phyloP scores from a whole-genome alignment of 371 early-diverging fungal species.

The Haplosporangium sp. region DNA sequence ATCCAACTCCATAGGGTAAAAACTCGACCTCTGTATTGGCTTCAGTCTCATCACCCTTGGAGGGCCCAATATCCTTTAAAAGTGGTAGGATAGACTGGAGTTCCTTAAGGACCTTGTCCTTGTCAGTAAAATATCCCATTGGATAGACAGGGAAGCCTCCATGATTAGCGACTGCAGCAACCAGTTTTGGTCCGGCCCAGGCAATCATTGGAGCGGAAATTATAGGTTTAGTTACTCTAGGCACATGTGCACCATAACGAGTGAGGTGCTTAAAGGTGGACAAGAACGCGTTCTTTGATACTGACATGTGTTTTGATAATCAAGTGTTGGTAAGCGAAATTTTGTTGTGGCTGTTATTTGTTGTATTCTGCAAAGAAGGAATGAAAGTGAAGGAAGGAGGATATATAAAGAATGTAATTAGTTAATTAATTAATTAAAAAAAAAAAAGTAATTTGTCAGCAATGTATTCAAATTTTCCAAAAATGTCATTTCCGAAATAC shows the following conservation, averaged over 20 bases:
- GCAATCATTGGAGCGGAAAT: slow-evolving; percentile 48
- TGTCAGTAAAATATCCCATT: slow-evolving; percentile 44
- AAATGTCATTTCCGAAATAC: slow-evolving; percentile 3
- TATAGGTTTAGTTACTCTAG: slow-evolving; percentile 26
- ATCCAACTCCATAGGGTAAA: slow-evolving; percentile 55
- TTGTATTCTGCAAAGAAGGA: background rate
- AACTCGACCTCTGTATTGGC: background rate
- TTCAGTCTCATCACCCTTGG: background rate
- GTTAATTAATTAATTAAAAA: background rate
- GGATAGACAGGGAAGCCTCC: slow-evolving; percentile 43
- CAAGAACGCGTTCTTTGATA: slow-evolving; percentile 20
- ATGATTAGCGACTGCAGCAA: slow-evolving; percentile 46
- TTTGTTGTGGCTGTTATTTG: too few relatives aligned
- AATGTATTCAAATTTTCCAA: background rate
- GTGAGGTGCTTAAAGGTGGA: slow-evolving; percentile 20
- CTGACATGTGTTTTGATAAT: slow-evolving; percentile 2
- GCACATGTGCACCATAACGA: slow-evolving; percentile 1
- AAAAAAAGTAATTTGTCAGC: slow-evolving; percentile 2
- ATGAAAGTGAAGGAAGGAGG: background rate
- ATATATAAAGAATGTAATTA: too few relatives aligned
- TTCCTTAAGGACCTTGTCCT: slow-evolving; percentile 31
- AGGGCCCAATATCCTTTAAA: background rate
- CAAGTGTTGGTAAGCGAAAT: background rate
- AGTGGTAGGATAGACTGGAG: slow-evolving; percentile 21
- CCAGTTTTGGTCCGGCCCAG: slow-evolving; percentile 42